Percentiles rank a stretch among this genome's conserved stretches.
Evolutionary conservation across 2,329 filamentous ascomycete species (phyloP).

Genomic region (Furcasterigmium furcatum): DNA sequence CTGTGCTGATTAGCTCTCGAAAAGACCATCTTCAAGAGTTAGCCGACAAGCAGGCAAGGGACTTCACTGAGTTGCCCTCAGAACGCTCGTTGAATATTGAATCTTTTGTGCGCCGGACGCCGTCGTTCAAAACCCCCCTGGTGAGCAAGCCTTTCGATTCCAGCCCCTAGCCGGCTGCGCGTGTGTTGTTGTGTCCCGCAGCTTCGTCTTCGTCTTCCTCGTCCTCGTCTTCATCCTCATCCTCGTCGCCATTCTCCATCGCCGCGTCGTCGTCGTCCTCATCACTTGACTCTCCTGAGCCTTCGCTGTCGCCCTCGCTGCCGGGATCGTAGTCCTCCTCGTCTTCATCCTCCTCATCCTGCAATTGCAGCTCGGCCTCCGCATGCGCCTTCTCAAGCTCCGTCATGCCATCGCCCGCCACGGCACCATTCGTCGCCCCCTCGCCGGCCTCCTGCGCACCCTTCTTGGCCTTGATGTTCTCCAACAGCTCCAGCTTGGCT

Average conservation of each 20-base stretch:
- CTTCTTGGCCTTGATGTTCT: conserved; percentile 46
- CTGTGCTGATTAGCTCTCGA: too few relatives aligned
- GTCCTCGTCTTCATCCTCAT: conserved; percentile 34
- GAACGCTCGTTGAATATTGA: too few relatives aligned
- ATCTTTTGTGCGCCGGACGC: too few relatives aligned
- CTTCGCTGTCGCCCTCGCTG: conserved; percentile 56
- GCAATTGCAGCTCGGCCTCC: conserved; percentile 49
- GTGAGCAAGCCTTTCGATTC: too few relatives aligned
- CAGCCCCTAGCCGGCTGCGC: too few relatives aligned
- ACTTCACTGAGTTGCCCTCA: too few relatives aligned
- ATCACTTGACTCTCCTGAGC: conserved; percentile 47
- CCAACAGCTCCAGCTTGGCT: conserved; percentile 59
- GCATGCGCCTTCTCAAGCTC: conserved; percentile 46
- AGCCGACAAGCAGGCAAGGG: too few relatives aligned
- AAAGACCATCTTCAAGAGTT: too few relatives aligned
- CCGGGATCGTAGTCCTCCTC: conserved; percentile 67
- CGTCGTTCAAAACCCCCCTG: too few relatives aligned
- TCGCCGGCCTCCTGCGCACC: conserved; percentile 41
- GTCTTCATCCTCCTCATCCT: conserved; percentile 61
- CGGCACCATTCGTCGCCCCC: conserved; percentile 24
- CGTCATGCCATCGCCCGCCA: conserved; percentile 36
- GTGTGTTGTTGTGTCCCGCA: too few relatives aligned
- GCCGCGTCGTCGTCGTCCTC: conserved; percentile 52
- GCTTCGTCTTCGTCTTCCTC: conserved; percentile 27
- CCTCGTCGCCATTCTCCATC: conserved; percentile 37